Percentiles rank a stretch among this genome's conserved stretches.
These are phyloP conservation scores for Backusella psychrophila DNA, from an alignment of 192 early-diverging fungal species.

Conservation along the genomic window DNA sequence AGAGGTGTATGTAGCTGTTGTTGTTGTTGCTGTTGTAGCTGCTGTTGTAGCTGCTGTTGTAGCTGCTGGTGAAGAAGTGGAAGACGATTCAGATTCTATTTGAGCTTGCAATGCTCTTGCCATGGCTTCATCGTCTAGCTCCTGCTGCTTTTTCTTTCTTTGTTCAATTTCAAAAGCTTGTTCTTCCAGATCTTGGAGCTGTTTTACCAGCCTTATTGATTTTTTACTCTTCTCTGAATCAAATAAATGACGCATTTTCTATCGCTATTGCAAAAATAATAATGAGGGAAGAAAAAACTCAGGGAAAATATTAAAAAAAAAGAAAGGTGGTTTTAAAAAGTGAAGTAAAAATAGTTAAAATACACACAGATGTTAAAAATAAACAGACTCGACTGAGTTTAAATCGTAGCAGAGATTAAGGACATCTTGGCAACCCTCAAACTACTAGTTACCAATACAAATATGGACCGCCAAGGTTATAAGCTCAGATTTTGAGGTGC, in stretches of 20 bases:
- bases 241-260: slow-evolving; percentile 4
- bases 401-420: neutral
- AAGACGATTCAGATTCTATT: neutral
- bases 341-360: neutral
- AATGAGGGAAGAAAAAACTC: neutral
- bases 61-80: neutral
- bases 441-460: neutral
- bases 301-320: neutral
- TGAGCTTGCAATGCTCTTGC: slow-evolving; percentile 13
- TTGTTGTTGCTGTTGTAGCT: neutral
- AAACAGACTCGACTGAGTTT: neutral
- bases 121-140: slow-evolving; percentile 7
- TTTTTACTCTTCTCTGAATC: slow-evolving; percentile 8
- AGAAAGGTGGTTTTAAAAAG: neutral
- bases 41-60: neutral
- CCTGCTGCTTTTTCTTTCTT: slow-evolving; percentile 6
- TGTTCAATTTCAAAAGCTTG: neutral
- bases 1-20: neutral
- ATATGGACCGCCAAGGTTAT: neutral
- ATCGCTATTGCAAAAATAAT: neutral
- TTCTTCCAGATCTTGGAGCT: slow-evolving; percentile 6
- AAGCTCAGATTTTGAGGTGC: neutral
- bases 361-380: neutral
- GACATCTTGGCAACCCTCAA: neutral
- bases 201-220: slow-evolving; percentile 8